Evolutionary conservation across 176 grass and related monocot genomes (phyloP).

Genomic region (Carex myosuroides): DNA sequence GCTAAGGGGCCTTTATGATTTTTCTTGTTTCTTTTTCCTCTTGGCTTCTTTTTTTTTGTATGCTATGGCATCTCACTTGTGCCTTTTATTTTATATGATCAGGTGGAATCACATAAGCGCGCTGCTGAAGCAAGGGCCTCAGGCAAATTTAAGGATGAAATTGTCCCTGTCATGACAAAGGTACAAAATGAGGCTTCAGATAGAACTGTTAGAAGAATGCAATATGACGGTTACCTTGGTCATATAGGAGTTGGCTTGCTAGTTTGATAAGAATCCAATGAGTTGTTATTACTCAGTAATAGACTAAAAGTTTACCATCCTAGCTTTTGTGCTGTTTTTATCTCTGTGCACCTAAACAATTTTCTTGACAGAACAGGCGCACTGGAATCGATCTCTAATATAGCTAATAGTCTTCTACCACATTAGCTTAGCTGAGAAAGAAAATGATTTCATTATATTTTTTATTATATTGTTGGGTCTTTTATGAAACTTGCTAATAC

Average conservation of each 20-base stretch:
- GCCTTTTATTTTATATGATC: neutral
- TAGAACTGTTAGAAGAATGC: neutral
- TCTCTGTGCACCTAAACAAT: neutral
- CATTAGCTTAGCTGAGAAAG: neutral
- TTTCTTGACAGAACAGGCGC: neutral
- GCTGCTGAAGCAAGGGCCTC: conserved; percentile 78
- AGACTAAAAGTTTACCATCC: neutral
- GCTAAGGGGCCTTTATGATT: neutral
- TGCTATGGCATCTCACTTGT: neutral
- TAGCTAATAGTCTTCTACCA: neutral
- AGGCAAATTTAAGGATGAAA: conserved; percentile 98
- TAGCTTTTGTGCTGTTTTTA: neutral
- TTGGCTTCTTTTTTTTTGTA: neutral
- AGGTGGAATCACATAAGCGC: conserved; percentile 86
- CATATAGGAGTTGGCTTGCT: neutral
- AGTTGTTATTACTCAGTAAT: neutral
- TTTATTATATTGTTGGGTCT: neutral
- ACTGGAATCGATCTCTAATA: neutral
- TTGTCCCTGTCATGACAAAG: conserved; percentile 83
- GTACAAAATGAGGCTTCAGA: conserved; percentile 19
- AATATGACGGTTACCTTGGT: neutral
- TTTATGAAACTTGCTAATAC: neutral
- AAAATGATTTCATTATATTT: neutral
- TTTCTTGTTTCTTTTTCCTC: neutral
- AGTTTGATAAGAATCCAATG: neutral